A percentile compares a stretch with the other conserved stretches of the same genome.
Evolutionary conservation across 2,329 filamentous ascomycete species (phyloP).

Genomic region (Ophiognomonia clavigignenti-juglandacearum): DNA sequence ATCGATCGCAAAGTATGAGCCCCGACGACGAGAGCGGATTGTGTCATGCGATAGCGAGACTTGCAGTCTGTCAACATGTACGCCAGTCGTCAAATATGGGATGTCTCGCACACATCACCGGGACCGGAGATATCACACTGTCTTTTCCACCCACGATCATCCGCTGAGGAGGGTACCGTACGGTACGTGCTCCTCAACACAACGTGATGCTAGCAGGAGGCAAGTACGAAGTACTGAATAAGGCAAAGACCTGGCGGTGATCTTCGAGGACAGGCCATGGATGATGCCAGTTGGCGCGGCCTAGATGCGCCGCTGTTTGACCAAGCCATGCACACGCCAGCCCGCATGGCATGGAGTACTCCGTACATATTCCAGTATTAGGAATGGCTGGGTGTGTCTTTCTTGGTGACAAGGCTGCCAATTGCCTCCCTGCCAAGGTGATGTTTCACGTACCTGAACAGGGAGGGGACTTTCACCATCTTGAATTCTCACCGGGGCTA

Average conservation of each 20-base stretch:
- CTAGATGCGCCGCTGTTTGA: slow-evolving; percentile 9
- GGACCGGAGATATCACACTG: no score
- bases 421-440: slow-evolving; percentile 5
- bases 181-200: slow-evolving; percentile 6
- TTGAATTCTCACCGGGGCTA: slow-evolving; percentile 12
- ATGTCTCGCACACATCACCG: no score
- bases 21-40: no score
- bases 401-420: slow-evolving; percentile 7
- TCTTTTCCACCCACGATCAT: no score
- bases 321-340: slow-evolving; percentile 1
- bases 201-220: slow-evolving; percentile 2
- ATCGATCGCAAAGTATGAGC: background rate
- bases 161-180: no score
- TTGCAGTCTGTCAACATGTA: no score
- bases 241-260: no score
- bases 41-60: no score
- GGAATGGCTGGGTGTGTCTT: background rate
- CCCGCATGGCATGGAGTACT: background rate
- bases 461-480: slow-evolving; percentile 6
- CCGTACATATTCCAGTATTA: background rate
- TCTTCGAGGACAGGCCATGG: slow-evolving; percentile 5
- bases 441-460: slow-evolving; percentile 17
- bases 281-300: slow-evolving; percentile 7
- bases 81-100: no score
- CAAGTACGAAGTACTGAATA: no score